phyloP scores from a whole-genome alignment of 108 stramenopile genomes.

The Aurantiochytrium sp. region DNA sequence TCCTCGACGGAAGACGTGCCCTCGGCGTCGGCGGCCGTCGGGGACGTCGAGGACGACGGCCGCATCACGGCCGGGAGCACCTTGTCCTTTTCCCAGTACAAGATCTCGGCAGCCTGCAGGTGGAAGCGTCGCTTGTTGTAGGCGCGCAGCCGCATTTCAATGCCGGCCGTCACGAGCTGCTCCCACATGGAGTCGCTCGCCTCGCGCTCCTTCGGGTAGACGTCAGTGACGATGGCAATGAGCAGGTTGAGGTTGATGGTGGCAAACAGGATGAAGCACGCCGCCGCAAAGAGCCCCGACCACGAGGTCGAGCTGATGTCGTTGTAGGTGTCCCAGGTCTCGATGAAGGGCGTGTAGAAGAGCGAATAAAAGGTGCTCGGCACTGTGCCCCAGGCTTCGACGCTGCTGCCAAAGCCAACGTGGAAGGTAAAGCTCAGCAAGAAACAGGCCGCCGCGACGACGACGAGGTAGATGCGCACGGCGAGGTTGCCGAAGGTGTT shows the following conservation, averaged over 20 bases:
- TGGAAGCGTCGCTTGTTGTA: background rate
- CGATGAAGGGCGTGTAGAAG: constrained; percentile 13
- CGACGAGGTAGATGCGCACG: background rate
- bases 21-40: too few species aligned
- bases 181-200: constrained; percentile 18
- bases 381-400: background rate
- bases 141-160: background rate
- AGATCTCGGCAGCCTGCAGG: too few species aligned
- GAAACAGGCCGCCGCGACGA: background rate
- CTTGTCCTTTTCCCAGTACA: too few species aligned
- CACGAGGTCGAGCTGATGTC: background rate
- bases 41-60: too few species aligned
- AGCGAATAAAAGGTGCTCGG: background rate
- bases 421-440: background rate
- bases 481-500: background rate
- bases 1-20: too few species aligned
- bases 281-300: background rate
- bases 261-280: constrained; percentile 12
- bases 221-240: constrained; percentile 33
- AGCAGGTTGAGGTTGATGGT: constrained; percentile 13
- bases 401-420: background rate
- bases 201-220: constrained; percentile 8
- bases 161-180: background rate
- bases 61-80: too few species aligned
- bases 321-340: background rate